phyloP scores from a whole-genome alignment of 2,329 filamentous ascomycete genomes.

The Nothophoma quercina region DNA sequence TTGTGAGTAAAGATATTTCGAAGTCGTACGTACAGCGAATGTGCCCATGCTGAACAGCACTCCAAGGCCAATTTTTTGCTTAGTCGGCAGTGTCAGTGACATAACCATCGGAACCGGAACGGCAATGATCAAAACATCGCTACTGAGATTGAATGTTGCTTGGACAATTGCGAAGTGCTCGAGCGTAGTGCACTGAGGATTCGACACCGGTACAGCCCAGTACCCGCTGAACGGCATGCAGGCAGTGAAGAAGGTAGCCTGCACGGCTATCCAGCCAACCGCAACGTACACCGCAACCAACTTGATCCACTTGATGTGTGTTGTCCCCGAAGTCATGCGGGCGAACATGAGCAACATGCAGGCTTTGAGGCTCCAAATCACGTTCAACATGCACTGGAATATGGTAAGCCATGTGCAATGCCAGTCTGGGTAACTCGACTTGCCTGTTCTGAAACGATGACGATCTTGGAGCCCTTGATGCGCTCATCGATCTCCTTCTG shows the following conservation, averaged over 20 bases:
- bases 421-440: background rate
- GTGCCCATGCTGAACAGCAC: constrained; percentile 59
- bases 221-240: constrained; percentile 65
- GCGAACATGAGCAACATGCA: constrained; percentile 66
- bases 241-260: constrained; percentile 62
- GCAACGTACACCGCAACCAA: constrained; percentile 58
- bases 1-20: constrained; percentile 4
- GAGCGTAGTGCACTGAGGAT: constrained; percentile 65
- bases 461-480: constrained; percentile 55
- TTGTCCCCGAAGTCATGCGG: constrained; percentile 60
- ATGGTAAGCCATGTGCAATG: constrained; percentile 10
- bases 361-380: constrained; percentile 64
- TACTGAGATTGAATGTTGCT: constrained; percentile 66
- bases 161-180: constrained; percentile 67
- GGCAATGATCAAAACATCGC: constrained; percentile 66
- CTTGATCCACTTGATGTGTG: constrained; percentile 55
- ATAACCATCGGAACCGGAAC: constrained; percentile 65
- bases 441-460: constrained; percentile 55
- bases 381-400: constrained; percentile 69
- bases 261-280: constrained; percentile 59
- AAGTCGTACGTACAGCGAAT: constrained; percentile 49
- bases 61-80: constrained; percentile 63
- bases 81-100: constrained; percentile 58
- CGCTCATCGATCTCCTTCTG: constrained; percentile 51
- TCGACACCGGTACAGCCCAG: constrained; percentile 63